Percentiles rank a stretch among this genome's conserved stretches.
Conservation (phyloP, 768 basidiomycete species). For the Paxillus rubicundulus region DNA sequence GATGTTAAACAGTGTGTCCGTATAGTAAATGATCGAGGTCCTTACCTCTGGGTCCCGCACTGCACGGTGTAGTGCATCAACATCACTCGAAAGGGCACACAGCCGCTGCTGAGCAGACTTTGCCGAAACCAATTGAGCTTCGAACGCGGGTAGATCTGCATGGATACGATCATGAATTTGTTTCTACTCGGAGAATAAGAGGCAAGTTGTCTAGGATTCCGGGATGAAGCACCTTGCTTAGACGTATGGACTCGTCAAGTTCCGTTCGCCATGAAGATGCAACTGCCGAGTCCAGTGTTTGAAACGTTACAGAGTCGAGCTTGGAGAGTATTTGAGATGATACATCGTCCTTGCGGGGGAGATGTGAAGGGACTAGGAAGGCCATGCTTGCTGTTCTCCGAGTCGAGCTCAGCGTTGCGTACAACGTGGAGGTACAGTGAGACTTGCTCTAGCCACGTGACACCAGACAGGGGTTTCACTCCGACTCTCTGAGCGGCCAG, state of each 20-base stretch:
- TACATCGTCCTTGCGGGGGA: slow-evolving; percentile 69
- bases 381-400: slow-evolving; percentile 48
- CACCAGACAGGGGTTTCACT: neutral
- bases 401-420: neutral
- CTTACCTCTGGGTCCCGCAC: slow-evolving; percentile 63
- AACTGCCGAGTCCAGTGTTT: slow-evolving; percentile 56
- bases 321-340: slow-evolving; percentile 70
- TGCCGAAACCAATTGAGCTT: slow-evolving; percentile 59
- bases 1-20: slow-evolving; percentile 6
- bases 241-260: slow-evolving; percentile 66
- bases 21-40: slow-evolving; percentile 1
- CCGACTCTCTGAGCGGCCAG: no score
- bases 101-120: slow-evolving; percentile 63
- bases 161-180: slow-evolving; percentile 74
- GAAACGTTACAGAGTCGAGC: slow-evolving; percentile 58
- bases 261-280: slow-evolving; percentile 70
- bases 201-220: slow-evolving; percentile 7
- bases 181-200: slow-evolving; percentile 39
- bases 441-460: slow-evolving; percentile 18
- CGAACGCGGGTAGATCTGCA: slow-evolving; percentile 58
- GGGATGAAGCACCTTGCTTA: slow-evolving; percentile 57
- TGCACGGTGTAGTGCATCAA: slow-evolving; percentile 47
- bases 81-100: slow-evolving; percentile 47
- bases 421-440: neutral
- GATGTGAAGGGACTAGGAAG: slow-evolving; percentile 68